These are phyloP conservation scores for Clitopilus passeckerianus DNA, from an alignment of 768 basidiomycete genomes.

Conservation along the genomic window DNA sequence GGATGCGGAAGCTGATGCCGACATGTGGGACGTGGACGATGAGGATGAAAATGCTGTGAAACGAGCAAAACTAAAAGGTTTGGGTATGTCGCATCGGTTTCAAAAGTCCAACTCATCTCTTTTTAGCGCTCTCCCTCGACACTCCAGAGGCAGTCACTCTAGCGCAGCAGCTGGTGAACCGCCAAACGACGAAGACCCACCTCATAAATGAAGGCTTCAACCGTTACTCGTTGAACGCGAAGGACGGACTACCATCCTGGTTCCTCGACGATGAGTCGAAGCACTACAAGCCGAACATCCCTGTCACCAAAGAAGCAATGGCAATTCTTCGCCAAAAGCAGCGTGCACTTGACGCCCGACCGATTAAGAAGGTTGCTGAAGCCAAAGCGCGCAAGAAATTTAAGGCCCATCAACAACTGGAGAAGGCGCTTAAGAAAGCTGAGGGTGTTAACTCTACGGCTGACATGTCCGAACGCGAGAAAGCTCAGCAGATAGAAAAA, in stretches of 20 bases:
- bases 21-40: slow-evolving; percentile 79
- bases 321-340: slow-evolving; percentile 81
- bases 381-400: slow-evolving; percentile 97
- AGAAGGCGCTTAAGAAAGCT: slow-evolving; percentile 94
- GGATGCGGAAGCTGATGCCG: slow-evolving; percentile 52
- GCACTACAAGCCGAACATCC: slow-evolving; percentile 90
- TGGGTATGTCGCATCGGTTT: background rate
- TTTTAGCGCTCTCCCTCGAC: slow-evolving; percentile 69
- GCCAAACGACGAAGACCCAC: slow-evolving; percentile 81
- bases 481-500: slow-evolving; percentile 90
- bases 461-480: slow-evolving; percentile 93
- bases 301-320: slow-evolving; percentile 96
- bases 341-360: slow-evolving; percentile 90
- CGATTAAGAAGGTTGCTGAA: slow-evolving; percentile 98
- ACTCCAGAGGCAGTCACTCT: slow-evolving; percentile 90
- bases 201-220: slow-evolving; percentile 95
- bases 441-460: slow-evolving; percentile 85
- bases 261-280: slow-evolving; percentile 96
- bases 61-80: slow-evolving; percentile 63
- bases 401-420: slow-evolving; percentile 77
- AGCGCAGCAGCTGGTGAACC: slow-evolving; percentile 88
- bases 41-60: slow-evolving; percentile 72
- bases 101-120: slow-evolving; percentile 4
- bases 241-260: slow-evolving; percentile 91
- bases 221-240: slow-evolving; percentile 86